These are phyloP conservation scores for Ustilago nuda DNA, from an alignment of 1,284 basidiomycete species.

Conservation along the genomic window DNA sequence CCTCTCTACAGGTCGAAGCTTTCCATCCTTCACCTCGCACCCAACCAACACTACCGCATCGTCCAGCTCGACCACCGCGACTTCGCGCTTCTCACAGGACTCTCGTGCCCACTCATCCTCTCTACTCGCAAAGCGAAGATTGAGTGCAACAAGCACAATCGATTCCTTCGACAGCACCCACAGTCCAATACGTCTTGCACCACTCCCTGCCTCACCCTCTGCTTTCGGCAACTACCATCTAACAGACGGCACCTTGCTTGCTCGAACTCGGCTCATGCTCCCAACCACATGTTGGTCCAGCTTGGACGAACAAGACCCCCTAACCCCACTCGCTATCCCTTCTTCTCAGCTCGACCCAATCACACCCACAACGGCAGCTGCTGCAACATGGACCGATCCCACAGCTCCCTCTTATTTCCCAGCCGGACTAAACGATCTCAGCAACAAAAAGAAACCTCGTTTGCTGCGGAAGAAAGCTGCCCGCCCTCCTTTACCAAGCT, in stretches of 20 bases:
- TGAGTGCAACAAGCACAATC: constrained; percentile 15
- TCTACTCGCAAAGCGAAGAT: constrained; percentile 30
- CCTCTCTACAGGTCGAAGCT: constrained; percentile 24
- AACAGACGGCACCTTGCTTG: constrained; percentile 12
- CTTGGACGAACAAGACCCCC: constrained; percentile 23
- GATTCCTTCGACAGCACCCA: constrained; percentile 23
- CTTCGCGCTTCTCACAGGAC: constrained; percentile 34
- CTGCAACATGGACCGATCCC: constrained; percentile 52
- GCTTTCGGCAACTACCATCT: constrained; percentile 39
- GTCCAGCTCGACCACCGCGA: constrained; percentile 22
- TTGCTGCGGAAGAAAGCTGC: constrained; percentile 28
- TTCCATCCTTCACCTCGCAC: constrained; percentile 16
- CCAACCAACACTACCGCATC: neutral
- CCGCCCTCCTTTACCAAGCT: constrained; percentile 22
- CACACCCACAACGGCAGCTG: constrained; percentile 47
- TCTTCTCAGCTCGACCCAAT: constrained; percentile 13
- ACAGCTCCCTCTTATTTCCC: constrained; percentile 45
- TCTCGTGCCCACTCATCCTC: constrained; percentile 27
- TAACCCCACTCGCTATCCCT: constrained; percentile 21
- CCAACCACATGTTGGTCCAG: constrained; percentile 22
- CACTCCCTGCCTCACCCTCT: constrained; percentile 29
- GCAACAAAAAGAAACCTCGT: constrained; percentile 8
- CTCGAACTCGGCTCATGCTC: neutral
- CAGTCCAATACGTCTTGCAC: constrained; percentile 21
- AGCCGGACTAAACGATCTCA: constrained; percentile 17